Percentiles rank a stretch among this genome's conserved stretches.
phyloP scores from a whole-genome alignment of 2,329 filamentous ascomycete species.

The Eutypa lata region DNA sequence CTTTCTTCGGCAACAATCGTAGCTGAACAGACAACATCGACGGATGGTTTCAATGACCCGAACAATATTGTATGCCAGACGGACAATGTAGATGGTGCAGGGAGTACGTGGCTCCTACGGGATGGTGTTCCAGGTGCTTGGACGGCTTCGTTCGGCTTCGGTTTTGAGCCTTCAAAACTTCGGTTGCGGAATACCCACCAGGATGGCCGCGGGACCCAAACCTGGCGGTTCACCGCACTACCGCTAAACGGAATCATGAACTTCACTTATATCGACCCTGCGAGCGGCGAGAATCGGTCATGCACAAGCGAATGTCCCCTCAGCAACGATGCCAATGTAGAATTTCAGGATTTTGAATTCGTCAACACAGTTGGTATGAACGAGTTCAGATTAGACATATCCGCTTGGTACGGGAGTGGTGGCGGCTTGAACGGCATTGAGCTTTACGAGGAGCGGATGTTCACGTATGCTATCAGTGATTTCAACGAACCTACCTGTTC shows the following conservation, averaged over 20 bases:
- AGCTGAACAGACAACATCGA: constrained; percentile 59
- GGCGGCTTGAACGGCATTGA: constrained; percentile 84
- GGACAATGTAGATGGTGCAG: constrained; percentile 61
- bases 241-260: constrained; percentile 95
- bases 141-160: constrained; percentile 79
- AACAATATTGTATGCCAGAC: constrained; percentile 80
- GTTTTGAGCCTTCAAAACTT: constrained; percentile 82
- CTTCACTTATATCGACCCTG: constrained; percentile 81
- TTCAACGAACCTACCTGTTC: constrained; percentile 89
- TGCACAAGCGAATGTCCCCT: constrained; percentile 88
- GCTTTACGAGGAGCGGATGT: constrained; percentile 81
- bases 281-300: constrained; percentile 60
- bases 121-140: constrained; percentile 77
- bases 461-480: constrained; percentile 75
- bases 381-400: constrained; percentile 79
- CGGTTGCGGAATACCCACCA: constrained; percentile 84
- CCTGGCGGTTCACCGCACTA: constrained; percentile 80
- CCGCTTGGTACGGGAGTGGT: constrained; percentile 80
- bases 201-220: constrained; percentile 81
- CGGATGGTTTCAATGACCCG: constrained; percentile 68
- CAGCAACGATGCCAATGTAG: constrained; percentile 61
- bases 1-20: constrained; percentile 74
- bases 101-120: constrained; percentile 77
- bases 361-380: constrained; percentile 88
- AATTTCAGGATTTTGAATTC: constrained; percentile 87